Conservation (phyloP, 2,329 filamentous ascomycete genomes). For the Fusarium sp. region DNA sequence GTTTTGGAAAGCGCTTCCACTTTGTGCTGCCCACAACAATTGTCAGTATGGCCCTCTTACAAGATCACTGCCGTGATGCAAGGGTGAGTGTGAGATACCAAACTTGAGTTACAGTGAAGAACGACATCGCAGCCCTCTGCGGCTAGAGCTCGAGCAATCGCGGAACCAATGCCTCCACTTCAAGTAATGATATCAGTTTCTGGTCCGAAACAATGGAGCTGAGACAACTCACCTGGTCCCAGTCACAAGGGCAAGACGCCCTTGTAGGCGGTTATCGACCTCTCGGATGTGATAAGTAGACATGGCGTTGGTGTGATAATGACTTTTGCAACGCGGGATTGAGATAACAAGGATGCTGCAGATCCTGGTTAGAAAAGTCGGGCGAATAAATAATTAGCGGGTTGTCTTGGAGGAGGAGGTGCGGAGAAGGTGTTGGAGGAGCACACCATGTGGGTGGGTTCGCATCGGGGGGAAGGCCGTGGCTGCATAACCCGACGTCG, state of each 20-base stretch:
- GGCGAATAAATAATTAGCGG: not conserved
- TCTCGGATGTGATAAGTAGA: constrained; percentile 20
- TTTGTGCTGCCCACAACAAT: constrained; percentile 2
- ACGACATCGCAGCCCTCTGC: constrained; percentile 29
- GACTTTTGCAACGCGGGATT: not conserved
- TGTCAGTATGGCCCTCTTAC: not conserved
- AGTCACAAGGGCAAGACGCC: constrained; percentile 27
- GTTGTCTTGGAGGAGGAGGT: not conserved
- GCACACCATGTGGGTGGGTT: not conserved
- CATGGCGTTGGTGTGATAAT: not conserved
- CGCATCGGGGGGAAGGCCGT: not conserved
- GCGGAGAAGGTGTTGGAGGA: constrained; percentile 2
- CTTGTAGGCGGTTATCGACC: constrained; percentile 21
- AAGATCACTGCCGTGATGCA: accelerated
- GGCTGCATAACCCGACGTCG: not conserved
- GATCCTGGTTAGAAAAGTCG: not conserved
- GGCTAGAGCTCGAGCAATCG: constrained; percentile 15
- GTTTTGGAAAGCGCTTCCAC: constrained; percentile 17
- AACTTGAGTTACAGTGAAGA: constrained; percentile 29
- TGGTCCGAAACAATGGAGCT: not conserved
- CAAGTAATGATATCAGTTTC: not conserved
- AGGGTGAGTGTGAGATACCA: not conserved
- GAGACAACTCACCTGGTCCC: constrained; percentile 17
- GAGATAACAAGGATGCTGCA: not conserved
- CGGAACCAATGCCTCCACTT: constrained; percentile 31